Evolutionary conservation across 2,329 filamentous ascomycete species (phyloP).

Genomic region (Periconia sp.): DNA sequence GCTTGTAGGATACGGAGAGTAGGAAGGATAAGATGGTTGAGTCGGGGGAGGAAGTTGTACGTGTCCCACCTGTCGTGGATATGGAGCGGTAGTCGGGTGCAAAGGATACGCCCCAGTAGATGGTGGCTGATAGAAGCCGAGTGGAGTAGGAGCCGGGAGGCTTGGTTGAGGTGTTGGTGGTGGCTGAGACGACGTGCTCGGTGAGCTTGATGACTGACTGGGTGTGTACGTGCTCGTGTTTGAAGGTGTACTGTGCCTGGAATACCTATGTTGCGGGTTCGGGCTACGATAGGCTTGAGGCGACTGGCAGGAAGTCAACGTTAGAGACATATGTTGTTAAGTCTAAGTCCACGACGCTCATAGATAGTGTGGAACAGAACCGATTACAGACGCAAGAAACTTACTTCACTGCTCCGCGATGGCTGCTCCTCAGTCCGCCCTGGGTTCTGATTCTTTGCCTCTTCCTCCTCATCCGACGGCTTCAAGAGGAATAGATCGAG

Average conservation of each 20-base stretch:
- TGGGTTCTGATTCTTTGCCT: neutral
- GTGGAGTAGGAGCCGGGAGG: neutral
- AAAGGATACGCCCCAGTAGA: too few relatives aligned
- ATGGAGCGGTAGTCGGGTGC: too few relatives aligned
- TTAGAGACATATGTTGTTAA: neutral
- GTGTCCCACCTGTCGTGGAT: neutral
- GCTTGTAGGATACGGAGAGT: neutral
- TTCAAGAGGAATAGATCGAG: constrained; percentile 3
- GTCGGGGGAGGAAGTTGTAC: neutral
- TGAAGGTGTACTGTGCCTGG: constrained; percentile 1
- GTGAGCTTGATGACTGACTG: constrained; percentile 1
- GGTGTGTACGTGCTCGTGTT: neutral
- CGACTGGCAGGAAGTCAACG: neutral
- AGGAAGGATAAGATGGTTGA: neutral
- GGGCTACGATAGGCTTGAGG: neutral
- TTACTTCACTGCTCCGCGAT: neutral
- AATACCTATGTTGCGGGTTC: neutral
- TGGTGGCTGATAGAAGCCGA: neutral
- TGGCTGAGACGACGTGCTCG: neutral
- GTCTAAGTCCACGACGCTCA: neutral
- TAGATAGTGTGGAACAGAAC: neutral
- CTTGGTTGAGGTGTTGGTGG: neutral
- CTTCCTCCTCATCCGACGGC: constrained; percentile 1
- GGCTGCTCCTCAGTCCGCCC: neutral
- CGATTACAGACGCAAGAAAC: neutral